Conservation (phyloP, 306 rosid species). For the Echinosophora koreensis region DNA sequence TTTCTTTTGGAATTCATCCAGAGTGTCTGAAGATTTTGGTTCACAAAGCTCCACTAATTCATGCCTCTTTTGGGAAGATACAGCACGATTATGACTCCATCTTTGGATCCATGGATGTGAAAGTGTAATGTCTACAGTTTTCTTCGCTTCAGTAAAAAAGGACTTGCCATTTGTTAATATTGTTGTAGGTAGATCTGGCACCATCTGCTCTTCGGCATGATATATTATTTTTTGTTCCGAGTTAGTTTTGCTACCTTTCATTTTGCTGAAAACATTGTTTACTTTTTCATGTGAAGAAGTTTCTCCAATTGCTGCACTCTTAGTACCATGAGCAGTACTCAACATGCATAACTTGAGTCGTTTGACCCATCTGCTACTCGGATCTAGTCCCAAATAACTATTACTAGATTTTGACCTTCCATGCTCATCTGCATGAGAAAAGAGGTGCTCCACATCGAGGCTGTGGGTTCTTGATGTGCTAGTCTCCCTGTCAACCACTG, state of each 20-base stretch:
- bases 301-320: conserved; percentile 63
- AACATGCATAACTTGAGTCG: conserved; percentile 71
- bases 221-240: conserved; percentile 50
- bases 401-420: conserved; percentile 55
- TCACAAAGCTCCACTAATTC: conserved; percentile 49
- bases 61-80: conserved; percentile 52
- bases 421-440: conserved; percentile 62
- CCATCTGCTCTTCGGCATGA: conserved; percentile 47
- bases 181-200: conserved; percentile 42
- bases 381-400: conserved; percentile 61
- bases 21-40: conserved; percentile 50
- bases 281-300: conserved; percentile 58
- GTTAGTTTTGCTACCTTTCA: conserved; percentile 51
- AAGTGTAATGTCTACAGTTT: conserved; percentile 58
- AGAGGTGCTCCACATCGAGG: conserved; percentile 73
- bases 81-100: conserved; percentile 56
- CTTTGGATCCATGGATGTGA: conserved; percentile 92
- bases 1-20: conserved; percentile 56
- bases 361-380: conserved; percentile 77
- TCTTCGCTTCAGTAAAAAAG: conserved; percentile 48
- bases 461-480: conserved; percentile 88
- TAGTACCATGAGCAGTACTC: conserved; percentile 59
- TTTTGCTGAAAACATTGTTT: conserved; percentile 44
- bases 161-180: conserved; percentile 45
- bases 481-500: conserved; percentile 64